Base-by-base conservation (phyloP, 495 filamentous ascomycete species). In the Xylaria castorea region DNA sequence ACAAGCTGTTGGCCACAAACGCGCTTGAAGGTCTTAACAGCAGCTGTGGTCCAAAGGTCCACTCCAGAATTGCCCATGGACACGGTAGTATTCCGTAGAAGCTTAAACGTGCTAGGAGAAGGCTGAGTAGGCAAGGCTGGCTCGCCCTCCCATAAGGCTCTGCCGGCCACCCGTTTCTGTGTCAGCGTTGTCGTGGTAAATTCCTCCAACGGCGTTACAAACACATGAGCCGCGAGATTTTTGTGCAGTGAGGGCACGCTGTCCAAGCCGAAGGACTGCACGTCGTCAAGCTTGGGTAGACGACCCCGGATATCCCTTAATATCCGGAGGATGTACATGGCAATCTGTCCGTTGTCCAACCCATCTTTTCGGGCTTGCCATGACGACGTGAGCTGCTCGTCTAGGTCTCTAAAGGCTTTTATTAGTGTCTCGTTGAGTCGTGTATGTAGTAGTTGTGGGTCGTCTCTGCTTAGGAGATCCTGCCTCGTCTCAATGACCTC, bases 41-140 rank as follows among this genome's bases (percentile, higher is more conserved):
- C 92, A 3, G 85, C 87, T 3, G 89, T 87, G 69, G 91, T 95
- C 96, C 96, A 99, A 11, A 98, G 79, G 75, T 98, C 96, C 42
- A 83, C 81, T 1, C 96, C 96, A 12, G 84, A 83, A 16, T 84
- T 81, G 46, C 86, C 86, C 94, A 99, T 97, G 1, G 85, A 82
- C 48, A 81, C 80, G 11, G 87, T 83, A 32, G 97, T 75, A 42
- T 85, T 87, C 38, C 90, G 88, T 53, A 98, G 78, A 66, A 95
- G 92, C 72, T 87, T 88, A 79, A 97, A 97, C 3, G 90, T 87
- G 36, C 86, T 85, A 0, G 93, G 90, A 1, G 94, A 94, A 0
- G 95, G 94, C 73, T 94, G 93, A n/a, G 90, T 84, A 1, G 96
- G 96, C 34, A 97, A 77, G 44, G 87, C 85, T 0, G 93, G 94